Conservation (phyloP, 345 rosid genomes). For the Pelargonium nanum region DNA sequence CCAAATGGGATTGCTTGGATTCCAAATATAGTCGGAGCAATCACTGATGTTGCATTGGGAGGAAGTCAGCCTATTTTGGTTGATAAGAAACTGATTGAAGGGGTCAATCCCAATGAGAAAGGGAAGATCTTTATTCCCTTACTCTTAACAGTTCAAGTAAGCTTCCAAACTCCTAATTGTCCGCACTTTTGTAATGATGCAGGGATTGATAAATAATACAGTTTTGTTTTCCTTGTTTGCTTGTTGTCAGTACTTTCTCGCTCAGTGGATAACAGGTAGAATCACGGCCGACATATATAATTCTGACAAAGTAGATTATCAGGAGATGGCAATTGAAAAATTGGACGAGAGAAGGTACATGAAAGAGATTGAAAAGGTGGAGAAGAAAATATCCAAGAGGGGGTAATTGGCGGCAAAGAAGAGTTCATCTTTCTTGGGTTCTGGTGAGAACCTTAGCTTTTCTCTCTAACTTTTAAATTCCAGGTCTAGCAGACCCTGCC, state of each 20-base stretch:
- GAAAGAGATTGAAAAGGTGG: not conserved
- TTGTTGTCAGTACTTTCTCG: not conserved
- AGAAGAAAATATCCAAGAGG: not conserved
- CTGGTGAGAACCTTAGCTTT: not conserved
- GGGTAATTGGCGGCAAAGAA: not conserved
- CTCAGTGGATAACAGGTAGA: not conserved
- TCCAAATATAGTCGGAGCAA: conserved; percentile 29
- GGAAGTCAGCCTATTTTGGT: conserved; percentile 33
- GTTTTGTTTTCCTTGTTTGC: not conserved
- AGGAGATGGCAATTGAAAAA: not conserved
- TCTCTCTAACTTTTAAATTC: no score
- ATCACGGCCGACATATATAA: not conserved
- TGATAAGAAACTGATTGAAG: conserved; percentile 47
- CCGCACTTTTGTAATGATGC: not conserved
- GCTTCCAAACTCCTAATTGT: conserved; percentile 5
- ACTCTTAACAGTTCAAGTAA: conserved; percentile 38
- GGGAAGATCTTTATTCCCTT: conserved; percentile 42
- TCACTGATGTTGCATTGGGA: conserved; percentile 33
- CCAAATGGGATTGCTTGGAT: conserved; percentile 47
- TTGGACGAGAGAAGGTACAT: not conserved
- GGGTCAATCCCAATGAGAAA: conserved; percentile 41
- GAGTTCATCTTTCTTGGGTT: not conserved
- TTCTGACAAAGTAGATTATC: not conserved
- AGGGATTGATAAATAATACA: not conserved
- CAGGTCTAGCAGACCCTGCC: no score